Percentiles rank a stretch among this genome's conserved stretches.
Conservation (phyloP, 2,329 filamentous ascomycete genomes). For the Ascochyta lentis region DNA sequence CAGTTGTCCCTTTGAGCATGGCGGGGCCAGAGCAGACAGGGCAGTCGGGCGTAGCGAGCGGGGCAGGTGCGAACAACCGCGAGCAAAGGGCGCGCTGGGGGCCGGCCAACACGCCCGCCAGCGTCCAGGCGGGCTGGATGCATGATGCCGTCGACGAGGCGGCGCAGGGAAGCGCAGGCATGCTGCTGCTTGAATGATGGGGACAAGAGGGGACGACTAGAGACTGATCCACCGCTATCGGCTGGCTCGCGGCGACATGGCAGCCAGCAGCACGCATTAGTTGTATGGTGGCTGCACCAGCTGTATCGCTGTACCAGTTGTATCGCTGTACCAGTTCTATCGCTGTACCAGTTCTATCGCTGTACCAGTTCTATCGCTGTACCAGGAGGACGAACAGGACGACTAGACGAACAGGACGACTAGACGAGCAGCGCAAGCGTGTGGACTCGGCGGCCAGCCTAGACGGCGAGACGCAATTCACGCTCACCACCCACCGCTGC, state of each 20-base stretch:
- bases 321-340: no score
- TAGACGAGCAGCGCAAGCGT: neutral
- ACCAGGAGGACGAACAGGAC: no score
- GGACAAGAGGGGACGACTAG: constrained; percentile 3
- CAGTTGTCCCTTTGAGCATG: constrained; percentile 16
- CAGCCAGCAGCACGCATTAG: no score
- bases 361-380: no score
- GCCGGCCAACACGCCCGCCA: constrained; percentile 1
- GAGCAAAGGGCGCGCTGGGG: constrained; percentile 12
- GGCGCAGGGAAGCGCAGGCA: constrained; percentile 14
- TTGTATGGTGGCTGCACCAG: no score
- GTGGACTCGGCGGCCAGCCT: constrained; percentile 3
- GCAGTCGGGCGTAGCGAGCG: constrained; percentile 15
- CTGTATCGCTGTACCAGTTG: no score
- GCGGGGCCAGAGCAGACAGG: constrained; percentile 5
- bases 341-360: no score
- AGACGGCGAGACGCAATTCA: constrained; percentile 10
- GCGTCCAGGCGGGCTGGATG: constrained; percentile 16
- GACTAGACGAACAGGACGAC: no score
- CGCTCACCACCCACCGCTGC: constrained; percentile 22
- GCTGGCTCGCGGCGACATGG: constrained; percentile 9
- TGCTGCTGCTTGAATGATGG: constrained; percentile 11
- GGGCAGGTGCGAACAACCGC: constrained; percentile 12
- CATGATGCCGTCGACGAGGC: constrained; percentile 15
- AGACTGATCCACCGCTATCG: constrained; percentile 13